Conservation (phyloP, 306 rosid species). For the Vicia sativa region DNA sequence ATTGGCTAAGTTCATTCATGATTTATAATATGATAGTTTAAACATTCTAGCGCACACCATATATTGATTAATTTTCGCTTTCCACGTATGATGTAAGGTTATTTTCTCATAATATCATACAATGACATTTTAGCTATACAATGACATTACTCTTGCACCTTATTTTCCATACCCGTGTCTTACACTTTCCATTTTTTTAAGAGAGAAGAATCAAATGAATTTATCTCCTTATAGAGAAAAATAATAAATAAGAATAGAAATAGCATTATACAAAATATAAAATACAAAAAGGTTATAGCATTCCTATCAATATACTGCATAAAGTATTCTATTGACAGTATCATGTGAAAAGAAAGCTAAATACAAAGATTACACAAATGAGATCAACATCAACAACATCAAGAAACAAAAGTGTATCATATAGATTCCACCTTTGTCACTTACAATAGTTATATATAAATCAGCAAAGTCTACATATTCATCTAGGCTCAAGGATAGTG, state of each 20-base stretch:
- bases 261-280: background rate
- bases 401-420: slow-evolving; percentile 12
- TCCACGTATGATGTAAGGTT: slow-evolving; percentile 9
- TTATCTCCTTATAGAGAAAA: background rate
- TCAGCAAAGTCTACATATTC: slow-evolving; percentile 22
- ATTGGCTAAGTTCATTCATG: too few species aligned
- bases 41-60: too few species aligned
- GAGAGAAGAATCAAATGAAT: background rate
- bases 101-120: slow-evolving; percentile 9
- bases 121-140: background rate
- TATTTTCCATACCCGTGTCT: background rate
- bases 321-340: background rate
- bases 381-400: slow-evolving; percentile 16
- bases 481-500: slow-evolving; percentile 15
- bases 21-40: too few species aligned
- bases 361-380: slow-evolving; percentile 14
- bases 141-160: slow-evolving; percentile 3
- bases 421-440: slow-evolving; percentile 17
- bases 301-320: background rate
- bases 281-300: background rate
- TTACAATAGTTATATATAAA: slow-evolving; percentile 8
- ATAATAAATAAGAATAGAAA: background rate
- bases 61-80: background rate
- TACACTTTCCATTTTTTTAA: background rate
- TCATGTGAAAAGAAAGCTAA: slow-evolving; percentile 15